These are phyloP conservation scores for Vitis hybrid DNA, from an alignment of 177 flowering plant genomes.

Conservation along the genomic window DNA sequence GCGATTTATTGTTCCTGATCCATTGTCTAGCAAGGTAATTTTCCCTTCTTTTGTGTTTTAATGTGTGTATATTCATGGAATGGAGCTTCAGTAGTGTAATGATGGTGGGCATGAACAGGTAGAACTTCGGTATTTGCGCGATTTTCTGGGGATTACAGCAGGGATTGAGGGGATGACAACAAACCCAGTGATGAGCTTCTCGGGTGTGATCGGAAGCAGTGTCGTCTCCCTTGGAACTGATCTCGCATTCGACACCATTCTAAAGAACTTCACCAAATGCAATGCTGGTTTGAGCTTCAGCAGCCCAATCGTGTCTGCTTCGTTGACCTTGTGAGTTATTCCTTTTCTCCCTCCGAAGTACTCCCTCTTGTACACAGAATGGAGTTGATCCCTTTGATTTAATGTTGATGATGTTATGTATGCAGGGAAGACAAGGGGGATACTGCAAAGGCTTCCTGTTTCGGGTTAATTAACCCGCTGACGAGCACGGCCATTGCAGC, in stretches of 20 bases:
- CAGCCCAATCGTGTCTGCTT: conserved; percentile 21
- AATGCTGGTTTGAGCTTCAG: conserved; percentile 32
- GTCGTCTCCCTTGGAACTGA: conserved; percentile 26
- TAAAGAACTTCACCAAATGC: conserved; percentile 19
- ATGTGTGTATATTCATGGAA: too few relatives aligned
- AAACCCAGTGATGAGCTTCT: conserved; percentile 22
- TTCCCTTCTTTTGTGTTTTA: neutral
- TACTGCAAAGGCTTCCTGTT: conserved; percentile 19
- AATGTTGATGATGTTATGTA: neutral
- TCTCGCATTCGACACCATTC: conserved; percentile 21
- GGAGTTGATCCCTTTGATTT: neutral
- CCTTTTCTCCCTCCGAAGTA: too few relatives aligned
- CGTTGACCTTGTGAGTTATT: conserved; percentile 33
- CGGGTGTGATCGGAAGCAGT: conserved; percentile 26
- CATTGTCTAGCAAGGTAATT: conserved; percentile 14
- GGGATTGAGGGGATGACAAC: conserved; percentile 22
- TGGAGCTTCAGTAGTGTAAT: too few relatives aligned
- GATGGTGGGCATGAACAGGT: conserved; percentile 16
- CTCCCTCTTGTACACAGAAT: neutral
- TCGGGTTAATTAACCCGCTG: conserved; percentile 12
- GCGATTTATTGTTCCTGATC: conserved; percentile 13
- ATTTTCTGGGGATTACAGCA: conserved; percentile 30
- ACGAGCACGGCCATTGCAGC: conserved; percentile 32
- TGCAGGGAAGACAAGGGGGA: conserved; percentile 32
- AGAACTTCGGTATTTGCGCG: conserved; percentile 45